phyloP scores from a whole-genome alignment of 2,329 filamentous ascomycete species.

The Botrytis deweyae region DNA sequence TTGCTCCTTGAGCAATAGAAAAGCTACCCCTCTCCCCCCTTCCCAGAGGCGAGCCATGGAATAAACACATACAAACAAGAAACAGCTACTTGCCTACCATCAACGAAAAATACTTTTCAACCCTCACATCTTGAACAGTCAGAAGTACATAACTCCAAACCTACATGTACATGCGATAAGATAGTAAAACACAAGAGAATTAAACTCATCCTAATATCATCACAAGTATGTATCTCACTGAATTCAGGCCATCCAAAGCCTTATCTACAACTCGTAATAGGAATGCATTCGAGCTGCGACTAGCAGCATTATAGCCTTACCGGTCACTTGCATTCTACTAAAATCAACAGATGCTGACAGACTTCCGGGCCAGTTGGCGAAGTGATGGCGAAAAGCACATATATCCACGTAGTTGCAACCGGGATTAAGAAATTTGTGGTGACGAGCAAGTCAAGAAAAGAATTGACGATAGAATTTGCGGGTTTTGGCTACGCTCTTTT shows the following conservation, averaged over 20 bases:
- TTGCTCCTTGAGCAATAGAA: too few relatives aligned
- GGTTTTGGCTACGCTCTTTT: too few relatives aligned
- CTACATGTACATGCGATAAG: too few relatives aligned
- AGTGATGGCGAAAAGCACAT: not conserved
- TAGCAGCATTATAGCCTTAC: not conserved
- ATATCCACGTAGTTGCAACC: not conserved
- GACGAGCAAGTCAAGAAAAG: not conserved
- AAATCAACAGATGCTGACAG: not conserved
- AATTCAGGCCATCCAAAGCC: not conserved
- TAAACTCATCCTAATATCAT: too few relatives aligned
- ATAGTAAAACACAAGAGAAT: not conserved
- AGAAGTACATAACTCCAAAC: not conserved
- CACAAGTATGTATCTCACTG: not conserved
- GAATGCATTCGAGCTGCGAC: not conserved
- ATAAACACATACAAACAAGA: not conserved
- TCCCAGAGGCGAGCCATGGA: not conserved
- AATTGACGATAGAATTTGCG: not conserved
- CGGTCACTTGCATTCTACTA: not conserved
- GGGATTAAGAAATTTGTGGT: not conserved
- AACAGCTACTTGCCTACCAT: not conserved
- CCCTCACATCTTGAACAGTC: not conserved
- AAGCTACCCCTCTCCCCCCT: too few relatives aligned
- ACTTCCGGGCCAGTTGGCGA: not conserved
- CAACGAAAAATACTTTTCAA: not conserved
- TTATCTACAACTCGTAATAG: not conserved